Percentiles rank a stretch among this genome's conserved stretches.
Evolutionary conservation across 2,329 filamentous ascomycete species (phyloP).

Genomic region (Didymosphaeria variabile): DNA sequence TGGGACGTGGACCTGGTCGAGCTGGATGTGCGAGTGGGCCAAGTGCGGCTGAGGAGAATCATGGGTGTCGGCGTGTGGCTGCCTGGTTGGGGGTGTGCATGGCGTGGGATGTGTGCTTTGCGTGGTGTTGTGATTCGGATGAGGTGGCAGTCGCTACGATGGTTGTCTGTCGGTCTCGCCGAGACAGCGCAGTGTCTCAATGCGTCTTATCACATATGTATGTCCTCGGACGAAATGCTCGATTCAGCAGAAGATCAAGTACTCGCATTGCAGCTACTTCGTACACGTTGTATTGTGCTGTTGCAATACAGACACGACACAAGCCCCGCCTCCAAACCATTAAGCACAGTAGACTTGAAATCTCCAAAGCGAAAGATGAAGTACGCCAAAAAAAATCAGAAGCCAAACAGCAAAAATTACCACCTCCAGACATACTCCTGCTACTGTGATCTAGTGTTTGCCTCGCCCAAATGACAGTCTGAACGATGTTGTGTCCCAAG

Average conservation of each 20-base stretch:
- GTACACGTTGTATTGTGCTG: background rate
- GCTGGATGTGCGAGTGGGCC: background rate
- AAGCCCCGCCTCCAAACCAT: background rate
- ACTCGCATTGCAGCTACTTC: conserved; percentile 1
- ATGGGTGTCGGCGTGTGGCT: too few species aligned
- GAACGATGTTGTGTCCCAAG: background rate
- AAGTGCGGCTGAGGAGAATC: background rate
- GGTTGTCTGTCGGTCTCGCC: background rate
- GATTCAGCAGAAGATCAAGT: background rate
- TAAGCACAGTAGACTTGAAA: background rate
- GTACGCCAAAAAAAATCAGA: background rate
- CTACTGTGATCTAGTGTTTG: background rate
- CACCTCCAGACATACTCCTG: conserved; percentile 1
- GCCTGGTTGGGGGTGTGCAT: background rate
- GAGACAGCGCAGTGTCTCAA: background rate
- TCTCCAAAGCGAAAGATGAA: background rate
- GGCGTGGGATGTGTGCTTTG: background rate
- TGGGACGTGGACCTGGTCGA: background rate
- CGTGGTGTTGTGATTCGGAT: background rate
- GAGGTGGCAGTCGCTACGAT: background rate
- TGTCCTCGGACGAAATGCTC: background rate
- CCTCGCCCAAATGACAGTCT: conserved; percentile 4
- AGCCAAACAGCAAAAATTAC: background rate
- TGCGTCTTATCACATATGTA: background rate
- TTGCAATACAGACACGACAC: background rate